phyloP scores from a whole-genome alignment of 1,284 basidiomycete species.

The Marasmius fiardii region DNA sequence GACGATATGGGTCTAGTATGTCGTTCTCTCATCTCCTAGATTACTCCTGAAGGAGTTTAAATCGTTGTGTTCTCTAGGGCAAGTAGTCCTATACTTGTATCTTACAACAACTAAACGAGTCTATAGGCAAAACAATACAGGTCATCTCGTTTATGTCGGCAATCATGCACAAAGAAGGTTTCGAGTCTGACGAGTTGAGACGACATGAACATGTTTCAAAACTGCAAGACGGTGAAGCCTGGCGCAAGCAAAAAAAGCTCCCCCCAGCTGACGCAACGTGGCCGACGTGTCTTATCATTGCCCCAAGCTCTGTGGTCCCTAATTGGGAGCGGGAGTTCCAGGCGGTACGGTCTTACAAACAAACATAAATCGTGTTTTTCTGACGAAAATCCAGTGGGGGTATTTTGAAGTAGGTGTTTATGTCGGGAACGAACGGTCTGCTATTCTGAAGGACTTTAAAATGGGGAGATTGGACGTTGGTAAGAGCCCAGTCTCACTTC shows the following conservation, averaged over 20 bases:
- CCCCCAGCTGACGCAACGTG: constrained; percentile 66
- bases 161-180: constrained; percentile 77
- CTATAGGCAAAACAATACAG: constrained; percentile 80
- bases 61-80: constrained; percentile 22
- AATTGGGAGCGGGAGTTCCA: constrained; percentile 84
- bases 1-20: constrained; percentile 88
- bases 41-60: neutral
- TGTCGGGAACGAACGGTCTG: constrained; percentile 47
- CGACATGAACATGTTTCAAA: constrained; percentile 58
- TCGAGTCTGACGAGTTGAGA: constrained; percentile 56
- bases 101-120: neutral
- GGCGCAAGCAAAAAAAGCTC: constrained; percentile 47
- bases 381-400: constrained; percentile 52
- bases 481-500: constrained; percentile 30
- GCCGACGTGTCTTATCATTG: constrained; percentile 82
- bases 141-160: constrained; percentile 84
- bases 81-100: constrained; percentile 1
- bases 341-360: constrained; percentile 31
- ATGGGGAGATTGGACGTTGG: constrained; percentile 73
- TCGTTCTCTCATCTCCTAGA: constrained; percentile 14
- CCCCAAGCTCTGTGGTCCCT: constrained; percentile 71
- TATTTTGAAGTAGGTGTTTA: constrained; percentile 79
- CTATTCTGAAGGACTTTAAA: constrained; percentile 65
- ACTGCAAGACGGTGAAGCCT: constrained; percentile 59
- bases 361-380: neutral